A percentile compares a stretch with the other conserved stretches of the same genome.
These are phyloP conservation scores for Didymella keratinophila DNA, from an alignment of 2,329 filamentous ascomycete species.

Conservation along the genomic window DNA sequence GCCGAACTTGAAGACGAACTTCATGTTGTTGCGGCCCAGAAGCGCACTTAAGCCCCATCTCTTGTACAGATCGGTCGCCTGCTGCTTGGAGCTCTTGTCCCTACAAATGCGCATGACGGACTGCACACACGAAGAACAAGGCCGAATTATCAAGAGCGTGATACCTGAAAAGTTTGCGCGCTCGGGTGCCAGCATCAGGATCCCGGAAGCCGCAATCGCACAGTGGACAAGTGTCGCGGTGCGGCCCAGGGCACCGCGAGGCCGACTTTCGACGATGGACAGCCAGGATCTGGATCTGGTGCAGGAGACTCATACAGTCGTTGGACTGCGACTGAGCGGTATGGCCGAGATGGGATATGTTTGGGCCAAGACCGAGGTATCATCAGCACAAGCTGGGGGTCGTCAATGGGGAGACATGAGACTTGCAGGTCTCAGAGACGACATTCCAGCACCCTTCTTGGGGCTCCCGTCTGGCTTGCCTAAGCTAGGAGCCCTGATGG, in stretches of 20 bases:
- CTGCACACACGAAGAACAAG: slow-evolving; percentile 38
- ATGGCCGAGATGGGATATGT: slow-evolving; percentile 38
- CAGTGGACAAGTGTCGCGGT: slow-evolving; percentile 34
- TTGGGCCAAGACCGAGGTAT: slow-evolving; percentile 25
- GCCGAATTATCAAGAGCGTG: slow-evolving; percentile 25
- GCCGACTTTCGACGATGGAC: not conserved
- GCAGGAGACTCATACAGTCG: slow-evolving; percentile 32
- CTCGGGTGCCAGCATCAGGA: slow-evolving; percentile 23
- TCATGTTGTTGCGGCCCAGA: too few species aligned
- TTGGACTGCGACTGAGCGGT: slow-evolving; percentile 38
- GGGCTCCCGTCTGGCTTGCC: slow-evolving; percentile 16
- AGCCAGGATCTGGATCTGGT: slow-evolving; percentile 10
- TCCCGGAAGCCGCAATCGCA: slow-evolving; percentile 32
- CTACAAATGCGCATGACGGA: slow-evolving; percentile 35
- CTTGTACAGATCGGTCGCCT: too few species aligned
- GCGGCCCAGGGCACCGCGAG: slow-evolving; percentile 3
- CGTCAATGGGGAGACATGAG: slow-evolving; percentile 34
- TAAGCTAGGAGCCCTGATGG: slow-evolving; percentile 19
- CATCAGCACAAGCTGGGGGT: not conserved
- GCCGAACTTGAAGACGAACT: too few species aligned
- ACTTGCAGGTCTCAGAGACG: slow-evolving; percentile 30
- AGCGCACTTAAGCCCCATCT: too few species aligned
- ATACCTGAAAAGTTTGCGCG: slow-evolving; percentile 26
- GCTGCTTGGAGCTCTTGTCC: too few species aligned
- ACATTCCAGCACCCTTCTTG: slow-evolving; percentile 33